Base-by-base conservation (phyloP, 2,329 filamentous ascomycete genomes). In the Sclerotinia nivalis region DNA sequence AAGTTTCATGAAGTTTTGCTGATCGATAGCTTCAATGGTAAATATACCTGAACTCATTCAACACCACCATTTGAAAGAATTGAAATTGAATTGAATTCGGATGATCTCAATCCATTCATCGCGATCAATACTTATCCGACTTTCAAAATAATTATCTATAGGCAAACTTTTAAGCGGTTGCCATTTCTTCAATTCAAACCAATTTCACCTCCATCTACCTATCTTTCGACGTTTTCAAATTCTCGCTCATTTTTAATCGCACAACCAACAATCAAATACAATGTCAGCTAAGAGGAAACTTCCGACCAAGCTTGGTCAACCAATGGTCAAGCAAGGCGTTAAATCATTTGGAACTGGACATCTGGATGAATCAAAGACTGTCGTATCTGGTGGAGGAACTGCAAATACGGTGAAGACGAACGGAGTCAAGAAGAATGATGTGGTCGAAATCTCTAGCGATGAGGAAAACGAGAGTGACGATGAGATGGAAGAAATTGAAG, bases 241-340 rank as follows among this genome's bases (percentile, higher is more conserved):
- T 45, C 22, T n/a, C 13, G 20, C 49, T 20, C 34, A 31, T 31
- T 61, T 25, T 22, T 40, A 34, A 28, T 55, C 66, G 49, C 45
- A 55, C 20, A 55, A 47, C 25, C 22, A 55, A 37, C 12, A 54
- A 22, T 12, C 55, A 66, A 22, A 34, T 15, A 71, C 72, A 71
- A 88, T 88, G 84, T 87, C 87, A 72, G 85, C 87, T 58, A 90
- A 88, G 80, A 83, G 87, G 78, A 90, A 88, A 83, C 82, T 84
- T 70, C 81, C 86, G 71, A 82, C 83, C 70, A 85, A 85, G 80
- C 82, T 90, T 76, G 86, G 85, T 70, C 80, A 84, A 71, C 88
- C 88, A 0, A 81, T 83, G 20, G 81, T 86, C 71, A 86, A 84
- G 78, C 81, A 83, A 69, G 84, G 82, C 76, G 86, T 86, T 70